phyloP scores from a whole-genome alignment of 2,329 filamentous ascomycete genomes.

The Paecilomyces variotii region DNA sequence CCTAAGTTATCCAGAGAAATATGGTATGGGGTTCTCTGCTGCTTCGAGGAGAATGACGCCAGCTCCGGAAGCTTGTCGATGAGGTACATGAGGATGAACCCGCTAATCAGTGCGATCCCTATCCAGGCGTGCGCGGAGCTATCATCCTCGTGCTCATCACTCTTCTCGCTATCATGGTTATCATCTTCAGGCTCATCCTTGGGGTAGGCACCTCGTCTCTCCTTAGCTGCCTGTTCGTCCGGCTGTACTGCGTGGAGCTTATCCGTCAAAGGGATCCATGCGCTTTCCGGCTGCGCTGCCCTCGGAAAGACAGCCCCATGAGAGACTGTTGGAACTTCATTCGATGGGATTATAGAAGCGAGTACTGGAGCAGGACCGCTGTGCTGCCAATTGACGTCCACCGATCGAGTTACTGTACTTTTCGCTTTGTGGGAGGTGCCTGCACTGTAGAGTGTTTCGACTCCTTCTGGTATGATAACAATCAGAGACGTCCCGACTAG shows the following conservation, averaged over 20 bases:
- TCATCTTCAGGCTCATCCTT: conserved; percentile 20
- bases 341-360: conserved; percentile 1
- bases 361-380: conserved; percentile 11
- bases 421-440: conserved; percentile 23
- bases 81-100: conserved; percentile 95
- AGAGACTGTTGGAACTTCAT: background rate
- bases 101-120: conserved; percentile 75
- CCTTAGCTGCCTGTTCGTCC: conserved; percentile 7
- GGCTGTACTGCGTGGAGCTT: conserved; percentile 1
- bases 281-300: background rate
- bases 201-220: conserved; percentile 14
- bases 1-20: conserved; percentile 81
- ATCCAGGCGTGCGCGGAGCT: conserved; percentile 63
- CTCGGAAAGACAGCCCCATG: conserved; percentile 2
- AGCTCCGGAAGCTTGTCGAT: conserved; percentile 79
- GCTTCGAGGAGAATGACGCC: conserved; percentile 53
- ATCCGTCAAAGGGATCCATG: background rate
- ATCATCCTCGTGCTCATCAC: conserved; percentile 32
- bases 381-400: conserved; percentile 22
- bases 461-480: conserved; percentile 94
- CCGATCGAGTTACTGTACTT: conserved; percentile 20
- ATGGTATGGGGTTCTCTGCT: conserved; percentile 64
- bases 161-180: conserved; percentile 21
- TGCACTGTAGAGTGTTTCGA: conserved; percentile 74
- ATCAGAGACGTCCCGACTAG: conserved; percentile 91